Conservation (phyloP, 805 yeast genomes). For the Saccharomyces mikatae region DNA sequence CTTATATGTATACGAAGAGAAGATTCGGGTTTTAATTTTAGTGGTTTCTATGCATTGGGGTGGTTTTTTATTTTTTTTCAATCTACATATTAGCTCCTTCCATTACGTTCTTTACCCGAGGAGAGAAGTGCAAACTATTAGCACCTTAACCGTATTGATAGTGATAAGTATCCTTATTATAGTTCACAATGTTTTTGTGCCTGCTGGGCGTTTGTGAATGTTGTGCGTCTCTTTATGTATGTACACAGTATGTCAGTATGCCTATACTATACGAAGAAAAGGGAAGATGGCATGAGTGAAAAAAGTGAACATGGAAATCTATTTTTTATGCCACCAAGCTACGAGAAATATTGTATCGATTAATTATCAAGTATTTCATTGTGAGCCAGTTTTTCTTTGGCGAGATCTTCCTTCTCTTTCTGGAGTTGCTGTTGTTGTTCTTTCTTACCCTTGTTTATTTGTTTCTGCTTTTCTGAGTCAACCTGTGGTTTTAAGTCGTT, state of each 20-base stretch:
- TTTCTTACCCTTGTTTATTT: conserved; percentile 1
- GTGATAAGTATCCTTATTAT: neutral
- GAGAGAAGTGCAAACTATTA: neutral
- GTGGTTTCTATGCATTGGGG: neutral
- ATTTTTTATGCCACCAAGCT: neutral
- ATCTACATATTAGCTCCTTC: neutral
- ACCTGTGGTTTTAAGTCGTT: conserved; percentile 17
- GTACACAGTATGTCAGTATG: neutral
- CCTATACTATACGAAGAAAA: neutral
- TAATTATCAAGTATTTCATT: neutral
- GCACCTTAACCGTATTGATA: neutral
- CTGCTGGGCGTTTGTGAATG: neutral
- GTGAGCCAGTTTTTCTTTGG: neutral
- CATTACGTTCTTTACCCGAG: neutral
- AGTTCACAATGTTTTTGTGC: neutral
- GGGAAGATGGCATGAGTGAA: neutral
- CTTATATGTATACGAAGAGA: conserved; percentile 43
- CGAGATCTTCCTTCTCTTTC: neutral
- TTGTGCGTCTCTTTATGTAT: neutral
- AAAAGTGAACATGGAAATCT: neutral
- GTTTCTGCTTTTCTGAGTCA: conserved; percentile 6
- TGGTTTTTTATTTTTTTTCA: neutral
- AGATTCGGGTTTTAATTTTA: conserved; percentile 31
- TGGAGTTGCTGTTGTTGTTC: neutral
- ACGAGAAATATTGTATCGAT: neutral